Evolutionary conservation across 176 grass and related monocot species (phyloP).

Genomic region (Bonia amplexicaulis): DNA sequence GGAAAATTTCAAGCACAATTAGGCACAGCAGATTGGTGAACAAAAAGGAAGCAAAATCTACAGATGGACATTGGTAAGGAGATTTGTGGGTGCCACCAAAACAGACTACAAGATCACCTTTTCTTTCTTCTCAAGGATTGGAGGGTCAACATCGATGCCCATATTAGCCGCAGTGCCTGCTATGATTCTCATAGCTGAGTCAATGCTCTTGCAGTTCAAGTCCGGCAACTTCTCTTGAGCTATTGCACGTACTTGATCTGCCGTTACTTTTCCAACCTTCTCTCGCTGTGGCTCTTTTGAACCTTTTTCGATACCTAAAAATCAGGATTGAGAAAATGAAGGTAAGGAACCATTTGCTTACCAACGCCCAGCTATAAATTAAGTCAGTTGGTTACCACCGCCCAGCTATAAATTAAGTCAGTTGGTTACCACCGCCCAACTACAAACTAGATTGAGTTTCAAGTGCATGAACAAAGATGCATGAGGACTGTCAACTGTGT

Average conservation of each 20-base stretch:
- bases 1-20: background rate
- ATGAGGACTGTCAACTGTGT: background rate
- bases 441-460: background rate
- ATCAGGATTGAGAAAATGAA: constrained; percentile 31
- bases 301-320: constrained; percentile 68
- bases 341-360: background rate
- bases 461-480: background rate
- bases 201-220: constrained; percentile 85
- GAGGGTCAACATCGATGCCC: constrained; percentile 79
- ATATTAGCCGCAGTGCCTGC: constrained; percentile 93
- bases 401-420: background rate
- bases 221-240: constrained; percentile 84
- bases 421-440: background rate
- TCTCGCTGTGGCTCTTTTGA: constrained; percentile 61
- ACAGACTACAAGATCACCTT: constrained; percentile 55
- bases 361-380: background rate
- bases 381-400: background rate
- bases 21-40: background rate
- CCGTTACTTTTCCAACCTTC: constrained; percentile 85
- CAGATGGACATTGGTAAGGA: constrained; percentile 5
- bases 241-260: constrained; percentile 69
- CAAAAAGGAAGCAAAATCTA: constrained; percentile 44
- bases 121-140: constrained; percentile 68
- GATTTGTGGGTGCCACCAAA: background rate
- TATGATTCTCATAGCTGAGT: constrained; percentile 88